phyloP scores from a whole-genome alignment of 2,329 filamentous ascomycete species.

The Hypoxylon sp. region DNA sequence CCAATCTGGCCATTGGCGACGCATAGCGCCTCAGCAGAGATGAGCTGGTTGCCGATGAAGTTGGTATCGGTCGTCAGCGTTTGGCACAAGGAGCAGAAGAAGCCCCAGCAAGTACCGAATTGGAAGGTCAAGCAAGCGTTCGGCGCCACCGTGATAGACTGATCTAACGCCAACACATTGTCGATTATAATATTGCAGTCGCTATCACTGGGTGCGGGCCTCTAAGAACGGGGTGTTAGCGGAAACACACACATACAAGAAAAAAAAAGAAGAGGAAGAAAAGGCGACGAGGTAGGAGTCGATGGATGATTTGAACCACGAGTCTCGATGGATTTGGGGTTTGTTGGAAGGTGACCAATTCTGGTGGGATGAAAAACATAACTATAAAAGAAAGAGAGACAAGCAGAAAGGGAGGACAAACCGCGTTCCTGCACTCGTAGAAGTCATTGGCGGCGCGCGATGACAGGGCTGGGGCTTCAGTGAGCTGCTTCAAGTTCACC shows the following conservation, averaged over 20 bases:
- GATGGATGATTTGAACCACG: not conserved
- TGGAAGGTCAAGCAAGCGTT: slow-evolving; percentile 56
- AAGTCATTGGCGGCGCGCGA: slow-evolving; percentile 51
- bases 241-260: not conserved
- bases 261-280: no score
- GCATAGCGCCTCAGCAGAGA: slow-evolving; percentile 55
- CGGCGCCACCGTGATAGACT: slow-evolving; percentile 52
- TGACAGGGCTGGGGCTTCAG: slow-evolving; percentile 39
- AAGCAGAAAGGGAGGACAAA: slow-evolving; percentile 43
- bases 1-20: slow-evolving; percentile 54
- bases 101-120: slow-evolving; percentile 57
- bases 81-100: slow-evolving; percentile 58
- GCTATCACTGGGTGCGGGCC: slow-evolving; percentile 48
- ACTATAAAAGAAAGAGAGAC: not conserved
- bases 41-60: slow-evolving; percentile 57
- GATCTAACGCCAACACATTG: slow-evolving; percentile 51
- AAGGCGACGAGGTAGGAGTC: not conserved
- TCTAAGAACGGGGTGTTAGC: slow-evolving; percentile 44
- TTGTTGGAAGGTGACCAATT: not conserved
- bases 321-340: not conserved
- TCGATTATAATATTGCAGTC: slow-evolving; percentile 56
- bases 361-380: not conserved
- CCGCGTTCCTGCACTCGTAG: slow-evolving; percentile 55
- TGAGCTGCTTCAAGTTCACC: slow-evolving; percentile 49
- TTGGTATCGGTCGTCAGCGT: slow-evolving; percentile 54